Conservation (phyloP, 148 eudicot species). For the Cornus controversa region DNA sequence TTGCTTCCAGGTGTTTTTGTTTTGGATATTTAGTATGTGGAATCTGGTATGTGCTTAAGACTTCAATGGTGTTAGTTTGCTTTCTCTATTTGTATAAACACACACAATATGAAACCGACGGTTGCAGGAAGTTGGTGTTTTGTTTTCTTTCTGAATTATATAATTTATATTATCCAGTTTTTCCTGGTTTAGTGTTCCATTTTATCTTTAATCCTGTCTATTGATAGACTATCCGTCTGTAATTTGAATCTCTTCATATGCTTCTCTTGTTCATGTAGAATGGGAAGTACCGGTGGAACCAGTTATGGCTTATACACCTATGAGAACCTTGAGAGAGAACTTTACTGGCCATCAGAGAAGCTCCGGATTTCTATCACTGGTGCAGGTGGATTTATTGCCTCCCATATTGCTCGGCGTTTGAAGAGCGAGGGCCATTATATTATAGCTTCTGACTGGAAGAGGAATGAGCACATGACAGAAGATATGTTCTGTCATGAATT, state of each 20-base stretch:
- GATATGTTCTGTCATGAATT: slow-evolving; percentile 61
- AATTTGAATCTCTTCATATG: background rate
- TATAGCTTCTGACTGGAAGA: slow-evolving; percentile 62
- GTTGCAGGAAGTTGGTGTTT: background rate
- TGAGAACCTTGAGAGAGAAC: slow-evolving; percentile 54
- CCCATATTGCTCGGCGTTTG: slow-evolving; percentile 57
- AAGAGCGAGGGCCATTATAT: slow-evolving; percentile 55
- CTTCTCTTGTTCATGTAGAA: slow-evolving; percentile 15
- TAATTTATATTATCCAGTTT: background rate
- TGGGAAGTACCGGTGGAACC: slow-evolving; percentile 43
- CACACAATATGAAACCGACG: background rate
- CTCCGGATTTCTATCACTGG: slow-evolving; percentile 53
- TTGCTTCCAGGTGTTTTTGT: background rate
- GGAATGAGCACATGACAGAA: slow-evolving; percentile 61
- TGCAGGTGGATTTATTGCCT: slow-evolving; percentile 60
- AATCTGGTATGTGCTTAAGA: too few relatives aligned
- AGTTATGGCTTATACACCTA: slow-evolving; percentile 52
- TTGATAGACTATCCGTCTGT: background rate
- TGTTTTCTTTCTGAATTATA: background rate
- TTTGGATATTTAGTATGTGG: too few relatives aligned
- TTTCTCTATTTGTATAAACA: background rate
- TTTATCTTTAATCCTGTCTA: background rate
- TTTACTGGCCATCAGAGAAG: slow-evolving; percentile 51
- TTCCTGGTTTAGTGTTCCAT: background rate
- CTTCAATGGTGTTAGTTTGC: background rate